Evolutionary conservation across 352 stramenopile species (phyloP), one percentile per base, ranked within the genome.

Genomic region (Blastocystis sp.): DNA sequence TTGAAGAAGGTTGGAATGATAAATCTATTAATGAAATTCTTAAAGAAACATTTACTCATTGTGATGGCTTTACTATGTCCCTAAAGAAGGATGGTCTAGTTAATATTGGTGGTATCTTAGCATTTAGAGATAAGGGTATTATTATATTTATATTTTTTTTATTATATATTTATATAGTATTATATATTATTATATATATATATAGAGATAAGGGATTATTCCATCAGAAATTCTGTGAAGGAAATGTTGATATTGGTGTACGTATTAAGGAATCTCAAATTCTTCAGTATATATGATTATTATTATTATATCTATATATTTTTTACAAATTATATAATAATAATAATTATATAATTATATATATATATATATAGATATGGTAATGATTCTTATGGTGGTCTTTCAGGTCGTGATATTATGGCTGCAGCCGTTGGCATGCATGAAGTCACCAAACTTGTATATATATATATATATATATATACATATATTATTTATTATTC

Each of bases 71-170:
- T 42, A 62, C 52, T 18, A 62, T 62, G 52, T 62, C 52, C 7
- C 52, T 62, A 42, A 62, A 62, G 52, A 62, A 62, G 52, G 52
- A 62, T 34, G 52, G 52, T 62, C 52, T 62, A 28, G 52, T 62
- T 28, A 62, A 62, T 30, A 62, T 62, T 30, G 52, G 52, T 32
- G 52, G 52, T 62, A 18, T 62, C 18, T 42, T 62, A 1, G 52
- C 52, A 25, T 62, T 62, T 42, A 52, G 52, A 52, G 52, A 62
- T 18, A 39, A 31, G 6, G 52, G 52, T 28, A n/a, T n/a, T n/a
- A n/a, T n/a, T n/a, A n/a, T n/a, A n/a, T n/a, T n/a, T n/a, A n/a
- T n/a, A n/a, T n/a, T n/a, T n/a, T n/a, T n/a, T n/a, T n/a, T n/a
- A n/a, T n/a, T n/a, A n/a, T n/a, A n/a, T n/a, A n/a, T n/a, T n/a